phyloP scores from a whole-genome alignment of 495 filamentous ascomycete species.

The Apodospora peruviana region DNA sequence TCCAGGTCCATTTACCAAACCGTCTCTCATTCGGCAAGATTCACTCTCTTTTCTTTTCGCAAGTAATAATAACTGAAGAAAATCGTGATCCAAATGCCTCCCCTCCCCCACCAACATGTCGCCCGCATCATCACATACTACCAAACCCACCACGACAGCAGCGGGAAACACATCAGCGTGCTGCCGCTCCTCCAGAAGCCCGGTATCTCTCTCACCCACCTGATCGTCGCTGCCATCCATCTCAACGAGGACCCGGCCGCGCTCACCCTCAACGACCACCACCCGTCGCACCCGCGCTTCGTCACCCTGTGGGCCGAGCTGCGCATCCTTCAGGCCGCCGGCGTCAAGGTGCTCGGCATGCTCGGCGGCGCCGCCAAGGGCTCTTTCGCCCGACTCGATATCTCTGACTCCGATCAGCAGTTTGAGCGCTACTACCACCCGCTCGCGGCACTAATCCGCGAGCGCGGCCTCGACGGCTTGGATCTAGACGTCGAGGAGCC shows the following conservation, averaged over 20 bases:
- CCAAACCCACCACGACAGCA: conserved; percentile 45
- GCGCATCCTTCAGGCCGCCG: conserved; percentile 54
- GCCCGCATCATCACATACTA: conserved; percentile 14
- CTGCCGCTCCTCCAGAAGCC: conserved; percentile 62
- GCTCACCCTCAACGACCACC: conserved; percentile 73
- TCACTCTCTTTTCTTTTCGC: too few species aligned
- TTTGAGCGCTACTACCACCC: conserved; percentile 68
- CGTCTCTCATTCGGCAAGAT: too few species aligned
- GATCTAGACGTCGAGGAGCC: conserved; percentile 82
- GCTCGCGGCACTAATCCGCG: conserved; percentile 54
- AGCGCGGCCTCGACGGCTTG: conserved; percentile 60
- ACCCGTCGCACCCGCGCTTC: conserved; percentile 51
- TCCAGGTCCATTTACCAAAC: too few species aligned
- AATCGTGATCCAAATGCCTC: conserved; percentile 10
- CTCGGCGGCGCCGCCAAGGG: conserved; percentile 75
- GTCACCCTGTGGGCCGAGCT: conserved; percentile 65
- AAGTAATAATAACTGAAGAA: too few species aligned
- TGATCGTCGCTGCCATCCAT: conserved; percentile 77
- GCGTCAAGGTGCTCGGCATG: conserved; percentile 75
- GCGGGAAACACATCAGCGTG: conserved; percentile 59
- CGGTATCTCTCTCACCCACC: conserved; percentile 54
- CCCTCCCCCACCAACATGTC: conserved; percentile 10
- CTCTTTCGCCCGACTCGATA: conserved; percentile 59
- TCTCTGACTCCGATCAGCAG: conserved; percentile 24
- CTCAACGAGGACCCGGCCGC: conserved; percentile 59